Conservation (phyloP, 495 filamentous ascomycete species). For the Aspergillus nanangensis region DNA sequence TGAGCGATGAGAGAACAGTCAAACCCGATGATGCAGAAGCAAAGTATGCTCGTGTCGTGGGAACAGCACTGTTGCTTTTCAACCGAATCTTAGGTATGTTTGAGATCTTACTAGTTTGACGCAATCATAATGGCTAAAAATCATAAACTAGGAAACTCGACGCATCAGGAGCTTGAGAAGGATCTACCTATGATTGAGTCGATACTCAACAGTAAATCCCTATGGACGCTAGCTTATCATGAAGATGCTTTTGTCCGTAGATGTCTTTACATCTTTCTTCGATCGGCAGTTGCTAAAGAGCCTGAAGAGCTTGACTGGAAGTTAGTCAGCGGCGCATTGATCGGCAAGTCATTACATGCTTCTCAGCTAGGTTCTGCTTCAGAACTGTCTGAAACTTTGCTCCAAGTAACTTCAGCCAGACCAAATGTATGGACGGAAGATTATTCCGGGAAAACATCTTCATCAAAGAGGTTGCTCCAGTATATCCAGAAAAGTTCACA, state of each 20-base stretch:
- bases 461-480: slow-evolving; percentile 56
- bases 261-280: slow-evolving; percentile 63
- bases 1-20: slow-evolving; percentile 83
- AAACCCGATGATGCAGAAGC: slow-evolving; percentile 78
- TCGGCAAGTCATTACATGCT: slow-evolving; percentile 63
- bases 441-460: slow-evolving; percentile 62
- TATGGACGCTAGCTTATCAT: slow-evolving; percentile 72
- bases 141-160: slow-evolving; percentile 33
- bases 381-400: slow-evolving; percentile 61
- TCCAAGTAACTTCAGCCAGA: slow-evolving; percentile 53
- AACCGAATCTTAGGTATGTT: slow-evolving; percentile 44
- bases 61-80: slow-evolving; percentile 47
- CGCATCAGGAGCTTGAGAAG: slow-evolving; percentile 48
- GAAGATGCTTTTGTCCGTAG: slow-evolving; percentile 69
- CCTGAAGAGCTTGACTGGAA: slow-evolving; percentile 54
- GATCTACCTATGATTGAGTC: slow-evolving; percentile 41
- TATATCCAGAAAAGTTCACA: slow-evolving; percentile 87
- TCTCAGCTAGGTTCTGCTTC: slow-evolving; percentile 68
- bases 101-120: neutral
- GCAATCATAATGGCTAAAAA: slow-evolving; percentile 4
- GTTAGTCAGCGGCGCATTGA: slow-evolving; percentile 61
- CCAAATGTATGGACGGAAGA: slow-evolving; percentile 73
- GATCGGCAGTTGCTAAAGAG: slow-evolving; percentile 52
- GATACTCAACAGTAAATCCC: slow-evolving; percentile 57
- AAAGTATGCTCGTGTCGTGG: slow-evolving; percentile 78